phyloP scores from a whole-genome alignment of 179 eudicot genomes.

The Vitellaria paradoxa region DNA sequence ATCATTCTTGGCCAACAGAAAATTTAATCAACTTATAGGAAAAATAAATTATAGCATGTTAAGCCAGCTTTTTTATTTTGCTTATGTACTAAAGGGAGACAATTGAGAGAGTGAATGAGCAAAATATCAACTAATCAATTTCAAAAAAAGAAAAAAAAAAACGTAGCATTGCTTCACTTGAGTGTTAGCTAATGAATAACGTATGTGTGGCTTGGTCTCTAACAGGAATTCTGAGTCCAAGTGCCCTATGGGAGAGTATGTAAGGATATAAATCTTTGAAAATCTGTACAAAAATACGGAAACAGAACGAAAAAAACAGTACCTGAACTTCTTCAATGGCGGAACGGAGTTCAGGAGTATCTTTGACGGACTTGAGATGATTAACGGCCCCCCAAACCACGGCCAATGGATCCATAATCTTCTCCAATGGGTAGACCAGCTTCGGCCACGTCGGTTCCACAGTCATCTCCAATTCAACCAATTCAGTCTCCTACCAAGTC shows the following conservation, averaged over 20 bases:
- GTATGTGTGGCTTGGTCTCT: neutral
- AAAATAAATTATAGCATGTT: neutral
- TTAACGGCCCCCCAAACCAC: slow-evolving; percentile 92
- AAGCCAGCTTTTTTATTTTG: too few relatives aligned
- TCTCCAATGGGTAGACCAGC: slow-evolving; percentile 92
- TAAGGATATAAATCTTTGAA: too few relatives aligned
- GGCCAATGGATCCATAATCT: slow-evolving; percentile 56
- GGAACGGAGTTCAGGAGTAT: slow-evolving; percentile 77
- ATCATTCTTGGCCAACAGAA: neutral
- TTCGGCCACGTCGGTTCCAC: slow-evolving; percentile 92
- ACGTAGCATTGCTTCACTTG: neutral
- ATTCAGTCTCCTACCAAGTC: slow-evolving; percentile 52
- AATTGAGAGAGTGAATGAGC: too few relatives aligned
- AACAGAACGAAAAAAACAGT: too few relatives aligned
- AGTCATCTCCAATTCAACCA: slow-evolving; percentile 76
- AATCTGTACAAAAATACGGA: too few relatives aligned
- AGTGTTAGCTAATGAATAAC: neutral
- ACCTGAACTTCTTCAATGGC: slow-evolving; percentile 99
- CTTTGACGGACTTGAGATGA: slow-evolving; percentile 94
- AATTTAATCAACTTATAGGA: neutral
- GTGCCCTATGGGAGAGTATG: too few relatives aligned
- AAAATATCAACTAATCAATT: too few relatives aligned
- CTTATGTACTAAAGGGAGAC: too few relatives aligned
- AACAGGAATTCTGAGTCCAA: neutral
- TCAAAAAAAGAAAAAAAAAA: too few relatives aligned